Evolutionary conservation across 495 filamentous ascomycete species (phyloP).

Genomic region (Penicillium waksmanii): DNA sequence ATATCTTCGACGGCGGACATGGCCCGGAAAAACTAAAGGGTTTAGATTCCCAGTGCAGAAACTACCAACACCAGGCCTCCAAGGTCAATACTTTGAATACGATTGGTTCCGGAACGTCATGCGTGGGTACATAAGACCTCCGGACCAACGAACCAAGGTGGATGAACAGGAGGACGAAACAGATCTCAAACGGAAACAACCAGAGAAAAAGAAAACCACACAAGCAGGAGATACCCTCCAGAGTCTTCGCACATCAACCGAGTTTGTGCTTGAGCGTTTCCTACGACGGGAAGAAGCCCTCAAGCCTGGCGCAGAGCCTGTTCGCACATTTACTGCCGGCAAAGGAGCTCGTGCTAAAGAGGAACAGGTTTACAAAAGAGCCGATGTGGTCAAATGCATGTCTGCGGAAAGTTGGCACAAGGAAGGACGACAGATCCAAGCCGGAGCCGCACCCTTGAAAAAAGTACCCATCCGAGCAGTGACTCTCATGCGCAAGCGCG

Average conservation of each 20-base stretch:
- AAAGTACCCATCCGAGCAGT: slow-evolving; percentile 88
- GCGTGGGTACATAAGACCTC: slow-evolving; percentile 68
- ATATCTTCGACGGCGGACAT: slow-evolving; percentile 81
- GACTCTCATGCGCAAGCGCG: slow-evolving; percentile 83
- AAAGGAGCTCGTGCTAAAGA: slow-evolving; percentile 69
- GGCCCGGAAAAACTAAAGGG: slow-evolving; percentile 92
- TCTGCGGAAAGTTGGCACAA: slow-evolving; percentile 98
- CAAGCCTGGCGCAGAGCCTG: slow-evolving; percentile 64
- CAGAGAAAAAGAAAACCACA: slow-evolving; percentile 68
- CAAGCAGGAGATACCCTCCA: slow-evolving; percentile 80
- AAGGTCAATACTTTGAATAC: slow-evolving; percentile 70
- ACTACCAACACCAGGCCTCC: slow-evolving; percentile 74
- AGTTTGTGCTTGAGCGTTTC: slow-evolving; percentile 85
- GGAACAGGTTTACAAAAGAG: slow-evolving; percentile 79
- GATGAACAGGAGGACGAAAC: slow-evolving; percentile 79
- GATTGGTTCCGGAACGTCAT: slow-evolving; percentile 89
- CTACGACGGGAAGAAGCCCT: slow-evolving; percentile 92
- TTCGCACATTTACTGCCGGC: slow-evolving; percentile 72
- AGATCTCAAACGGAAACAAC: slow-evolving; percentile 72
- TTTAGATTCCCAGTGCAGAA: slow-evolving; percentile 76
- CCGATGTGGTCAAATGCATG: slow-evolving; percentile 82
- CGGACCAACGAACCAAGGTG: slow-evolving; percentile 61
- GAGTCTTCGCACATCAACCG: slow-evolving; percentile 81
- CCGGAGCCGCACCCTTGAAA: slow-evolving; percentile 77
- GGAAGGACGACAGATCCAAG: slow-evolving; percentile 77